Evolutionary conservation across 257 asterid genomes (phyloP), one percentile per base, ranked within the genome.

Genomic region (Nicotiana tomentosiformis): DNA sequence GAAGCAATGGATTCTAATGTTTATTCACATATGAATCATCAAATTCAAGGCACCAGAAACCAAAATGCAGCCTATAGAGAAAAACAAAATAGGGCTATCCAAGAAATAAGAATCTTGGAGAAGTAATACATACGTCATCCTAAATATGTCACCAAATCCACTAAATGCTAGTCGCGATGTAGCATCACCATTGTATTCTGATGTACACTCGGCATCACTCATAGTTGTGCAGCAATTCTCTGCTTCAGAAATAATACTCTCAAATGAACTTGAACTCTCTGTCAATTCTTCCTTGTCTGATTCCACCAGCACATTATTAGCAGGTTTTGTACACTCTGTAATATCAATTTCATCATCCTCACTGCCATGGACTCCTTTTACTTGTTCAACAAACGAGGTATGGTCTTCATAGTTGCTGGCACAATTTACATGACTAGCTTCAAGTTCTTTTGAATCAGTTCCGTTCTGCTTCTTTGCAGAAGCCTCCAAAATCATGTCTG

Each of bases 191-290:
- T 32, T 66, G 51, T 30, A 81, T 51, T 70, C 55, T 30, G 84
- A 81, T 53, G 62, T 37, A 66, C 46, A 49, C 77, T 81, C 84
- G 5, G 78, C 61, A 9, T 66, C 78, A 39, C 67, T 62, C 43
- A 62, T 7, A 12, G n/a, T 32, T 14, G 83, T 66, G 53, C 33
- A 37, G 53, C 33, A 37, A 81, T 66, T 32, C 49, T 51, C 78
- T 53, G 78, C 26, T 39, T 49, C 77, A 66, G 78, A 81, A 35
- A 39, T 18, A 56, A 70, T 65, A 49, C 84, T 81, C 66, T 68
- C 84, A 66, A 81, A 81, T 23, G 84, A 81, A 70, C 84, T 81
- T 57, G 78, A 81, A 51, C 84, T 66, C 77, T 81, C 84, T 1
- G 84, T 81, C 78, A 81, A 17, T 23, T 30, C 76, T 33, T 66